Evolutionary conservation across 1,284 basidiomycete genomes (phyloP).

Genomic region (Nidula niveotomentosa): DNA sequence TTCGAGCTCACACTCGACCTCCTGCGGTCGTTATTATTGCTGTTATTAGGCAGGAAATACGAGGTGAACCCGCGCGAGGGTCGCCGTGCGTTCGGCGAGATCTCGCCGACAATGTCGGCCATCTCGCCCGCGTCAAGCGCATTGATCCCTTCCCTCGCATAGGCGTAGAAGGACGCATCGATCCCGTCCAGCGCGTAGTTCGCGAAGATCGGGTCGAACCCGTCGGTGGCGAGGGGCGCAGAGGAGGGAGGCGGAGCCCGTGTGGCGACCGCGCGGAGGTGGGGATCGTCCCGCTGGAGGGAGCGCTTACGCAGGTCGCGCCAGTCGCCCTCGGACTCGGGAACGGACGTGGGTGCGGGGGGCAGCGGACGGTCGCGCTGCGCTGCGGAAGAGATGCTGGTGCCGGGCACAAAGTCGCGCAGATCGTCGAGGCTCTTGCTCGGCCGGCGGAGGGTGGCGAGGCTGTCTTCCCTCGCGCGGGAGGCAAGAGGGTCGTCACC

Average conservation of each 20-base stretch:
- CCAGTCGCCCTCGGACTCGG: conserved; percentile 52
- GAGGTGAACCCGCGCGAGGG: not conserved
- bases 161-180: not conserved
- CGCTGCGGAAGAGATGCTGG: conserved; percentile 15
- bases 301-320: conserved; percentile 30
- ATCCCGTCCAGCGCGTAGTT: not conserved
- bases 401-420: conserved; percentile 19
- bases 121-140: not conserved
- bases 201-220: not conserved
- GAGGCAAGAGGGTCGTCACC: conserved; percentile 5
- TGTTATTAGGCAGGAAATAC: not conserved
- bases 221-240: not conserved
- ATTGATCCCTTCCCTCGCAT: not conserved
- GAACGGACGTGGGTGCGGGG: conserved; percentile 32
- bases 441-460: conserved; percentile 48
- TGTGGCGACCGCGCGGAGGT: not conserved
- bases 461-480: conserved; percentile 47
- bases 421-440: conserved; percentile 52
- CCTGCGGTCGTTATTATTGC: not conserved
- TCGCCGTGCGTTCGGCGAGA: not conserved
- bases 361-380: conserved; percentile 13
- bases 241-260: not conserved
- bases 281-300: conserved; percentile 14
- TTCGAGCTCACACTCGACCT: conserved; percentile 24
- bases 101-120: not conserved